Percentiles rank a stretch among this genome's conserved stretches.
phyloP scores from a whole-genome alignment of 1,139 yeast genomes.

The Yamadazyma aaseri region DNA sequence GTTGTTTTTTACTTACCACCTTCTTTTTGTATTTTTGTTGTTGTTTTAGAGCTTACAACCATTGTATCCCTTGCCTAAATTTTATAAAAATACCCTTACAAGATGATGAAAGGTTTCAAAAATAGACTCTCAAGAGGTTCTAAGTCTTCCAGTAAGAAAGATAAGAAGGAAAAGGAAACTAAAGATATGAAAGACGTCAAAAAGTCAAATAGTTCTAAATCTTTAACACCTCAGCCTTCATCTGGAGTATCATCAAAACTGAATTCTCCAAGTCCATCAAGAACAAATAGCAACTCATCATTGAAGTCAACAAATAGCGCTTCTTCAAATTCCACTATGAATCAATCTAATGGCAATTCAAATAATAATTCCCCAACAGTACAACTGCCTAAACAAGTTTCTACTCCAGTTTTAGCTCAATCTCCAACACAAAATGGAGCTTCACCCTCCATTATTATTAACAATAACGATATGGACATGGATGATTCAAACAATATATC shows the following conservation, averaged over 20 bases:
- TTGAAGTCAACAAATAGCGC: slow-evolving; percentile 22
- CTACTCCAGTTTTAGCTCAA: slow-evolving; percentile 7
- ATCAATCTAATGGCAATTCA: slow-evolving; percentile 5
- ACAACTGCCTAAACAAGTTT: slow-evolving; percentile 15
- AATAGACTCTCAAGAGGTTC: slow-evolving; percentile 46
- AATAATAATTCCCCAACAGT: slow-evolving; percentile 10
- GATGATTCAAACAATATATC: slow-evolving; percentile 27
- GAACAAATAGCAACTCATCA: slow-evolving; percentile 32
- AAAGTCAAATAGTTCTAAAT: slow-evolving; percentile 16
- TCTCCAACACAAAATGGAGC: slow-evolving; percentile 6
- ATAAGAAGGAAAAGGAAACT: slow-evolving; percentile 25
- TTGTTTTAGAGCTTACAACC: too few relatives aligned
- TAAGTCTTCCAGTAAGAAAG: slow-evolving; percentile 37
- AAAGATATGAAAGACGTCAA: slow-evolving; percentile 15
- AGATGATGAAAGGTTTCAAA: slow-evolving; percentile 53
- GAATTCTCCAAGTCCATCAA: slow-evolving; percentile 31
- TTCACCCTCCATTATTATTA: slow-evolving; percentile 20
- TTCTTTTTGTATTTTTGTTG: too few relatives aligned
- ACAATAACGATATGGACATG: slow-evolving; percentile 18
- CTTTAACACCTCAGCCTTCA: slow-evolving; percentile 16
- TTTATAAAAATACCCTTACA: slow-evolving; percentile 9
- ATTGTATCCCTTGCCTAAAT: not conserved
- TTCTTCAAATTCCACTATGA: slow-evolving; percentile 14
- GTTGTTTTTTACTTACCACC: too few relatives aligned
- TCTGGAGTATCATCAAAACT: slow-evolving; percentile 18